Conservation (phyloP, 2,329 filamentous ascomycete genomes). For the Drechmeria coniospora region DNA sequence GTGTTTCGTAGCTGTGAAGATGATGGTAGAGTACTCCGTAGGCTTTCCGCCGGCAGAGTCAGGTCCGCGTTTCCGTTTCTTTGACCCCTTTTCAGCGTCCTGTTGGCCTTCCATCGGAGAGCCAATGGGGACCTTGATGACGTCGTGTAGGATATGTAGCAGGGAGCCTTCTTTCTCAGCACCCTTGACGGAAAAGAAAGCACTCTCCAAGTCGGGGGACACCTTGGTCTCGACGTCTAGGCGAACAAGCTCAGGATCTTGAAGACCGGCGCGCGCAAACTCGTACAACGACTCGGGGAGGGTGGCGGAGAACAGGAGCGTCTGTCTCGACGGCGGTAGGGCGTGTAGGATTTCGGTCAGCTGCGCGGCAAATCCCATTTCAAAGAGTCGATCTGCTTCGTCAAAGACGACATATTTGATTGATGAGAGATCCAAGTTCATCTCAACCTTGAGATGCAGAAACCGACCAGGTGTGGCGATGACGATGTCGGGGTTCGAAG, state of each 20-base stretch:
- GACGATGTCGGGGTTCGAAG: conserved; percentile 88
- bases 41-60: conserved; percentile 46
- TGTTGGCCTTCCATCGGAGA: conserved; percentile 36
- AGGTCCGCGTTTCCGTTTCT: conserved; percentile 56
- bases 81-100: conserved; percentile 32
- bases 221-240: conserved; percentile 92
- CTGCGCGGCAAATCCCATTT: conserved; percentile 95
- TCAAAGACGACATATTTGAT: conserved; percentile 94
- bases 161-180: conserved; percentile 88
- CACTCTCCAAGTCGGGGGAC: conserved; percentile 87
- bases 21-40: conserved; percentile 80
- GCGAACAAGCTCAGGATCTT: conserved; percentile 81
- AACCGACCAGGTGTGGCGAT: conserved; percentile 96
- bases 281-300: conserved; percentile 88
- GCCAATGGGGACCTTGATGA: conserved; percentile 78
- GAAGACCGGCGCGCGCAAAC: conserved; percentile 82
- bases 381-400: conserved; percentile 90
- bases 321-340: conserved; percentile 71
- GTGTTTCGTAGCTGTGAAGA: conserved; percentile 92
- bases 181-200: conserved; percentile 86
- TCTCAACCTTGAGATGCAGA: conserved; percentile 91
- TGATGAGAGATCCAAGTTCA: conserved; percentile 80
- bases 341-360: conserved; percentile 85
- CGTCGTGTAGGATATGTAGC: conserved; percentile 73
- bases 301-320: conserved; percentile 87